Base-by-base conservation (phyloP, 768 basidiomycete genomes). In the Boletus pseudopeckii region DNA sequence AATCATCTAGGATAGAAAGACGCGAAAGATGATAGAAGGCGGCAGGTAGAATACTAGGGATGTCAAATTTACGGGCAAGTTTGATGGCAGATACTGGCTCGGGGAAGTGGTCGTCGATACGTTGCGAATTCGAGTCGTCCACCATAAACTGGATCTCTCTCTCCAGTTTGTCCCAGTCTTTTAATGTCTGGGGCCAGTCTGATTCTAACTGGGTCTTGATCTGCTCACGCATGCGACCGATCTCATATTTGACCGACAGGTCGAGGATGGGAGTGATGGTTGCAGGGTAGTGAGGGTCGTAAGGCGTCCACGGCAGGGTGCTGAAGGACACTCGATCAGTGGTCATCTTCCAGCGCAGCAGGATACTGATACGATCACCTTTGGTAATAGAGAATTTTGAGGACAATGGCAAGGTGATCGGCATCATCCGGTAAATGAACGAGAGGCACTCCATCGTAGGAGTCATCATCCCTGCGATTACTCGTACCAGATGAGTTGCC, bases 21-120 rank as follows among this genome's bases (percentile, higher is more conserved):
- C 57, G 58, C 1, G 78, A 76, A 37, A 80, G 66, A 62, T 77
- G 77, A 63, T 81, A 81, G 60, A 73, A 80, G 0, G 76, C 74
- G 57, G 78, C 79, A 0, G 80, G 80, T 4, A 82, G 69, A 18
- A 77, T 63, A 17, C 69, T 64, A 17, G 67, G 71, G 15, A 80
- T 61, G 49, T 72, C 65, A 45, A 68, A 75, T 33, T 72, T 69
- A 42, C 71, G 72, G 0, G 77, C 79, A 33, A 82, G 73, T 33
- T 64, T 52, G 48, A 80, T 76, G 7, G 75, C 71, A 15, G 66
- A 38, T 2, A 40, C 64, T 1, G 69, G 68, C 36, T 70, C 63
- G 5, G 58, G 60, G 7, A 57, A 34, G 26, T 17, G 15, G 33
- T 61, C 55, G 13, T 56, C 60, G 14, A 53, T 22, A 26, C 24